These are phyloP conservation scores for Sporothrix pallida DNA, from an alignment of 2,329 filamentous ascomycete species.

Conservation along the genomic window DNA sequence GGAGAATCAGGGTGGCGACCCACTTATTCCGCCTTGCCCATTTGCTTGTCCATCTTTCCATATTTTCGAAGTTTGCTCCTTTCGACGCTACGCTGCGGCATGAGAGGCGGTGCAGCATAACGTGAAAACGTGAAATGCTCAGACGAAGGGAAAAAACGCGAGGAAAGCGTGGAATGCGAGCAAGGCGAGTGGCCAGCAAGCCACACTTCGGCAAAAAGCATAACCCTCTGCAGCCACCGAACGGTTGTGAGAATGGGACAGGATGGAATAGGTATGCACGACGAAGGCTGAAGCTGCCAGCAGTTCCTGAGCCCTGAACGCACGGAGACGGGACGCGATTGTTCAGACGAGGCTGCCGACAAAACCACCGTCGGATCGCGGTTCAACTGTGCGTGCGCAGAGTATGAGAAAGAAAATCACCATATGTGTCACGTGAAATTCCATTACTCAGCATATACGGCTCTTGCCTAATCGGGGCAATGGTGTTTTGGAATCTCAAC, in stretches of 20 bases:
- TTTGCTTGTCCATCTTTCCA: not conserved
- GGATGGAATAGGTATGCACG: not conserved
- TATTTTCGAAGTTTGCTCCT: not conserved
- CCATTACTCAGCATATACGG: not conserved
- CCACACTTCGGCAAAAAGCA: too few relatives aligned
- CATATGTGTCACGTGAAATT: not conserved
- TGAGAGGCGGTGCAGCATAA: not conserved
- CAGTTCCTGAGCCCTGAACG: too few relatives aligned
- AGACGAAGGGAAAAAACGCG: not conserved
- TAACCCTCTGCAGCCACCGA: too few relatives aligned
- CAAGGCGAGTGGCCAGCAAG: too few relatives aligned
- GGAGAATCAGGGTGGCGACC: not conserved
- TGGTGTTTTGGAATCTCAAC: slow-evolving; percentile 14
- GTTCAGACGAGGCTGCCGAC: slow-evolving; percentile 13
- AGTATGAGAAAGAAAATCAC: not conserved
- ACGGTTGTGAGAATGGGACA: not conserved
- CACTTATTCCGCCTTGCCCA: slow-evolving; percentile 15
- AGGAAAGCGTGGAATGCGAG: not conserved
- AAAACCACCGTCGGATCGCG: not conserved
- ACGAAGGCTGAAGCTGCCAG: not conserved
- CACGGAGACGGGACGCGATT: not conserved
- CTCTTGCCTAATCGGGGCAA: slow-evolving; percentile 7
- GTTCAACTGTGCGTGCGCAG: not conserved
- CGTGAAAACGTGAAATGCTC: not conserved
- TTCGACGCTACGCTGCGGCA: not conserved